phyloP scores from a whole-genome alignment of 345 rosid genomes.

The Camelina neglecta region DNA sequence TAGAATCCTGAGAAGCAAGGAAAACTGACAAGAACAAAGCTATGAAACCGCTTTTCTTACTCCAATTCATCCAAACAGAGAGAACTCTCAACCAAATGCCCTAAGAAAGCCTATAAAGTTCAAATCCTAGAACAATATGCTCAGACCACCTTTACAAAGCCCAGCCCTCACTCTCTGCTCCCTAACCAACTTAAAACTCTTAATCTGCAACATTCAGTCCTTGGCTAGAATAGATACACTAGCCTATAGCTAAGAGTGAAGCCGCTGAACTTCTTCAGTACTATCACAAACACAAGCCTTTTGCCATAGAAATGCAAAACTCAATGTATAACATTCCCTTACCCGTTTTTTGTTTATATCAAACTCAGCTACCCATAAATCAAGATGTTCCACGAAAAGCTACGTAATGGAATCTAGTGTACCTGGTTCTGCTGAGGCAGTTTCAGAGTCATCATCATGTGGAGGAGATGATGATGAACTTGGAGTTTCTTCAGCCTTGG shows the following conservation, averaged over 20 bases:
- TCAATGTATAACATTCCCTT: not conserved
- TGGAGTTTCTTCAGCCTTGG: slow-evolving; percentile 35
- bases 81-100: slow-evolving; percentile 9
- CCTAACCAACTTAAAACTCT: slow-evolving; percentile 6
- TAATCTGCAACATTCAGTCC: slow-evolving; percentile 7
- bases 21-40: slow-evolving; percentile 10
- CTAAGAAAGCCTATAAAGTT: slow-evolving; percentile 2
- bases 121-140: not conserved
- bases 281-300: not conserved
- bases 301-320: not conserved
- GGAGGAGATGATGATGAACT: slow-evolving; percentile 25
- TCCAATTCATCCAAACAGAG: slow-evolving; percentile 15
- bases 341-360: not conserved
- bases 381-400: slow-evolving; percentile 21
- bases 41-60: slow-evolving; percentile 8
- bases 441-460: slow-evolving; percentile 33
- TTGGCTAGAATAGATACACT: not conserved
- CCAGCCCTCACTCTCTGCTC: not conserved
- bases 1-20: slow-evolving; percentile 18
- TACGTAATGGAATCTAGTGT: slow-evolving; percentile 4
- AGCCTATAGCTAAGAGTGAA: slow-evolving; percentile 1
- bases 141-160: slow-evolving; percentile 5
- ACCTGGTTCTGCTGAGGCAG: slow-evolving; percentile 60
- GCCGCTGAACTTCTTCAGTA: not conserved
- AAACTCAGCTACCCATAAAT: slow-evolving; percentile 18